These are phyloP conservation scores for Blastobotrys proliferans DNA, from an alignment of 1,139 yeast species.

Conservation along the genomic window DNA sequence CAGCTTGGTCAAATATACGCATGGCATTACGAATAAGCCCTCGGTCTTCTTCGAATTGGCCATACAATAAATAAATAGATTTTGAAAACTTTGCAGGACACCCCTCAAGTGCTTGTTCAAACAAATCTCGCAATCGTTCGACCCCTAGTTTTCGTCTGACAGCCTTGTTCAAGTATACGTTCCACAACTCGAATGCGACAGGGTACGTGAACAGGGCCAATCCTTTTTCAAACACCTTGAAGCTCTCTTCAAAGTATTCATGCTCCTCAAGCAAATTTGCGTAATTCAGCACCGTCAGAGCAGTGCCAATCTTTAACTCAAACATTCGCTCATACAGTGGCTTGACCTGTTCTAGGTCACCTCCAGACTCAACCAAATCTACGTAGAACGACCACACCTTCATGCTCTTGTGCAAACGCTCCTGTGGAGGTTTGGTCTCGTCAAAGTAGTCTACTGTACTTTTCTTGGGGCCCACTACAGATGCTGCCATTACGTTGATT, in stretches of 20 bases:
- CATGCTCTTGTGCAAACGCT: conserved; percentile 54
- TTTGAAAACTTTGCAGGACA: conserved; percentile 50
- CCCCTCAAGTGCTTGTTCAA: conserved; percentile 55
- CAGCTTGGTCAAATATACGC: conserved; percentile 43
- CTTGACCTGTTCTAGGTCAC: conserved; percentile 42
- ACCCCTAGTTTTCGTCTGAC: conserved; percentile 38
- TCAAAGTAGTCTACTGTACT: conserved; percentile 40
- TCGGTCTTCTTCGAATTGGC: conserved; percentile 55
- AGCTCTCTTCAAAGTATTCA: conserved; percentile 48
- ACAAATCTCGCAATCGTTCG: conserved; percentile 69
- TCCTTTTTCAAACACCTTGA: conserved; percentile 65
- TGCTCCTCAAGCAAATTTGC: conserved; percentile 57
- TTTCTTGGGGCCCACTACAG: conserved; percentile 44
- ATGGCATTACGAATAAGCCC: conserved; percentile 46
- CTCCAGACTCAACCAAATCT: conserved; percentile 62
- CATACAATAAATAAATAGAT: conserved; percentile 52
- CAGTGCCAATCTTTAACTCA: conserved; percentile 64
- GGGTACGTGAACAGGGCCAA: conserved; percentile 58
- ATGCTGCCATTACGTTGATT: conserved; percentile 47
- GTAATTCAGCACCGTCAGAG: conserved; percentile 61
- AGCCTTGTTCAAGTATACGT: conserved; percentile 56
- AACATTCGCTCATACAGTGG: conserved; percentile 59
- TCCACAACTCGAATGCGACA: conserved; percentile 69
- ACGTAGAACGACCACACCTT: conserved; percentile 72
- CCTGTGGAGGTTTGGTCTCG: conserved; percentile 50